Evolutionary conservation across 768 basidiomycete species (phyloP), one percentile per base, ranked within the genome.

Genomic region (Trametes gibbosa): DNA sequence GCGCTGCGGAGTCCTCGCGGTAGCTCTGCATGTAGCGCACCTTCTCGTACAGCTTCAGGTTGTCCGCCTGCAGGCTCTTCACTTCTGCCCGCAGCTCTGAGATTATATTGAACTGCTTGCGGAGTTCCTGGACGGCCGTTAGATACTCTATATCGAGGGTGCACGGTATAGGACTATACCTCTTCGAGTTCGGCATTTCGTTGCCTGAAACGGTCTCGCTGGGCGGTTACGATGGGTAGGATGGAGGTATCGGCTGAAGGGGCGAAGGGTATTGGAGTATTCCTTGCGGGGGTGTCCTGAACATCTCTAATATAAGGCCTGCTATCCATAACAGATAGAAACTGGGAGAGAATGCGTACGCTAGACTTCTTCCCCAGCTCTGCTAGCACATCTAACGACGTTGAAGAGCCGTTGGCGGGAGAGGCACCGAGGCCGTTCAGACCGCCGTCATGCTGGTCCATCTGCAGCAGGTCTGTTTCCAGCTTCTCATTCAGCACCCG

Each of bases 21-120:
- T 98, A 99, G 61, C 89, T 92, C 72, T 98, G 95, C 87, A 98
- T 97, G 71, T 98, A 98, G 61, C 95, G 86, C 51, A 98, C 95
- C 77, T 98, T 99, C 74, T 98, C 97, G 73, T 98, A 98, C 59
- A 98, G 77, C 72, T 99, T 98, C 45, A 99, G 83, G 70, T 98
- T 99, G 73, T 98, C 97, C 1, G 87, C 81, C 73, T 98, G 96
- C 39, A 99, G 80, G 54, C 84, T 85, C 72, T 70, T 70, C 46
- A 70, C 68, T 74, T 98, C 97, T 24, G 86, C 76, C 17, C 95
- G 87, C n/a, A 98, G 78, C 68, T 97, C 95, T 0, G 94, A 93
- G 59, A 98, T 95, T 58, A 87, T 83, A 61, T 95, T 92, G 77
- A 90, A 96, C 73, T 98, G 97, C 65, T 91, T 95, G 48, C 95